Conservation (phyloP, 2,329 filamentous ascomycete species). For the Botrytis porri region DNA sequence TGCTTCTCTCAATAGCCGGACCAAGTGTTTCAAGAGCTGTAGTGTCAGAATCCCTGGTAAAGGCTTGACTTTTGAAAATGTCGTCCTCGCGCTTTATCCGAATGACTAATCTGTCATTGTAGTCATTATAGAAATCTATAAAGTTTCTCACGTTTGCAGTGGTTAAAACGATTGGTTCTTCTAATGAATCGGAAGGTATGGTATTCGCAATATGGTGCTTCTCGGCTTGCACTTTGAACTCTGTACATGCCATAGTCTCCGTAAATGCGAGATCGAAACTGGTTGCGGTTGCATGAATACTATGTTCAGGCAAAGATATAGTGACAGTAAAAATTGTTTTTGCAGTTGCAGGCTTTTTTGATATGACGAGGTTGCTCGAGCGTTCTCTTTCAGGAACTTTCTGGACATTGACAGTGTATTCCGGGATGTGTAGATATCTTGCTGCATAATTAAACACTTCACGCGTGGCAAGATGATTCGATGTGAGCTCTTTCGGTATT, state of each 20-base stretch:
- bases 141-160: slow-evolving; percentile 16
- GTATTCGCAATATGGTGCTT: slow-evolving; percentile 3
- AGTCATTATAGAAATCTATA: slow-evolving; percentile 19
- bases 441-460: slow-evolving; percentile 17
- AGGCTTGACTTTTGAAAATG: neutral
- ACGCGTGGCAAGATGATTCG: neutral
- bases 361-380: neutral
- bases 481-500: neutral
- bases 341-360: neutral
- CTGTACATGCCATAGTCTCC: neutral
- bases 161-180: neutral
- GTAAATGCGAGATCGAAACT: neutral
- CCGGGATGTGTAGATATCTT: neutral
- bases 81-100: neutral
- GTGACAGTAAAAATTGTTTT: neutral
- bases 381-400: neutral
- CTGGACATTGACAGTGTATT: neutral
- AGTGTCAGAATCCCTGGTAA: neutral
- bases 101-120: neutral
- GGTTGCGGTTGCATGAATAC: slow-evolving; percentile 2
- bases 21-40: neutral
- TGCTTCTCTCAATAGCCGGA: neutral
- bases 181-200: neutral
- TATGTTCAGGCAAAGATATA: slow-evolving; percentile 6
- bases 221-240: slow-evolving; percentile 4